These are phyloP conservation scores for Cucumis cinereus DNA, from an alignment of 306 rosid species.

Conservation along the genomic window DNA sequence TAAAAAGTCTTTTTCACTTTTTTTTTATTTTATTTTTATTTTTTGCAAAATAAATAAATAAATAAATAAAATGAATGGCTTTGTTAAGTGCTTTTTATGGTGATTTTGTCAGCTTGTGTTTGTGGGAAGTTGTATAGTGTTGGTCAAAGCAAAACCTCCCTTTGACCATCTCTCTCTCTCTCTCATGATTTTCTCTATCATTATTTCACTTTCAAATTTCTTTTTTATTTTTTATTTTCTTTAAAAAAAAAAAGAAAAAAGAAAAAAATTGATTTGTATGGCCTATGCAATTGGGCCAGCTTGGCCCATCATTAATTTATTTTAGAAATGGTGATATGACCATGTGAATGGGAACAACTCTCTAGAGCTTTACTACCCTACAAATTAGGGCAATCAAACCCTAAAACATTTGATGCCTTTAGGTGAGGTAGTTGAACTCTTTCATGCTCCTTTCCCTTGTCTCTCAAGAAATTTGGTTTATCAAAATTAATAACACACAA, in stretches of 20 bases:
- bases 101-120: not conserved
- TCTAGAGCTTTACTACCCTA: not conserved
- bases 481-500: too few species aligned
- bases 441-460: not conserved
- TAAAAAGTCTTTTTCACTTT: not conserved
- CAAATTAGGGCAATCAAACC: not conserved
- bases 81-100: not conserved
- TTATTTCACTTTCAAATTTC: not conserved
- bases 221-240: not conserved
- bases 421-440: not conserved
- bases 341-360: not conserved
- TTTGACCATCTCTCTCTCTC: not conserved
- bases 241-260: not conserved
- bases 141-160: not conserved
- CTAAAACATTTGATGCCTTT: not conserved
- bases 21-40: not conserved
- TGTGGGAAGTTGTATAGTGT: not conserved
- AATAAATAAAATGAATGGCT: not conserved
- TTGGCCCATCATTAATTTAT: constrained; percentile 4
- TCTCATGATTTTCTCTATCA: not conserved
- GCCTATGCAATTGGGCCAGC: not conserved
- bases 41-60: not conserved
- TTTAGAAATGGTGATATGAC: not conserved
- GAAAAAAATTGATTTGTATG: not conserved
- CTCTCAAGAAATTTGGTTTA: too few species aligned